A percentile compares a stretch with the other conserved stretches of the same genome.
Conservation (phyloP, 2,329 filamentous ascomycete species). For the Fusarium incarnatum region DNA sequence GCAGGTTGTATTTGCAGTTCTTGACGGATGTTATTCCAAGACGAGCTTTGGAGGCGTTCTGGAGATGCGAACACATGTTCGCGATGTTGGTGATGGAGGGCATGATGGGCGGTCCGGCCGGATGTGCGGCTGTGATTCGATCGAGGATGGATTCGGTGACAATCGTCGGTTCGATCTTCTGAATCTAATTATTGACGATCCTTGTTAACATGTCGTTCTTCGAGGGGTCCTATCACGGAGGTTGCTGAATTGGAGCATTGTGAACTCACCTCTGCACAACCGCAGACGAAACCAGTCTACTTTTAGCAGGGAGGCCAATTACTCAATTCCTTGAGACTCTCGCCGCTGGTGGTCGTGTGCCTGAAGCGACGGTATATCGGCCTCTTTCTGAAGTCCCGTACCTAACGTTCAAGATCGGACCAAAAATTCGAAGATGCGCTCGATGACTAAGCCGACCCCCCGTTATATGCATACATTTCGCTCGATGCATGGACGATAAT, state of each 20-base stretch:
- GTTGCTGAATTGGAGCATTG: background rate
- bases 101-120: slow-evolving; percentile 45
- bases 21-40: slow-evolving; percentile 87
- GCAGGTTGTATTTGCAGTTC: slow-evolving; percentile 83
- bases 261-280: slow-evolving; percentile 28
- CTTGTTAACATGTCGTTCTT: slow-evolving; percentile 19
- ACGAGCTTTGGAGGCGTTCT: slow-evolving; percentile 87
- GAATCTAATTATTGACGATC: slow-evolving; percentile 1
- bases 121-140: background rate
- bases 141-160: background rate
- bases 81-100: slow-evolving; percentile 74
- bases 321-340: slow-evolving; percentile 1
- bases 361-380: slow-evolving; percentile 25
- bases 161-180: background rate
- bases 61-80: slow-evolving; percentile 88
- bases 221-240: background rate
- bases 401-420: slow-evolving; percentile 15
- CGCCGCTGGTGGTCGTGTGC: slow-evolving; percentile 7
- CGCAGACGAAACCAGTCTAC: background rate
- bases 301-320: background rate
- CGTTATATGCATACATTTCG: slow-evolving; percentile 11
- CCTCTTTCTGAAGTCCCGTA: slow-evolving; percentile 22
- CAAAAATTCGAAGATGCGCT: slow-evolving; percentile 40
- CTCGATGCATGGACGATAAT: slow-evolving; percentile 24
- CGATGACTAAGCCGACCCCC: slow-evolving; percentile 37